A percentile compares a stretch with the other conserved stretches of the same genome.
Evolutionary conservation across 1,139 yeast genomes (phyloP).

Genomic region (Yamadazyma friedrichii): DNA sequence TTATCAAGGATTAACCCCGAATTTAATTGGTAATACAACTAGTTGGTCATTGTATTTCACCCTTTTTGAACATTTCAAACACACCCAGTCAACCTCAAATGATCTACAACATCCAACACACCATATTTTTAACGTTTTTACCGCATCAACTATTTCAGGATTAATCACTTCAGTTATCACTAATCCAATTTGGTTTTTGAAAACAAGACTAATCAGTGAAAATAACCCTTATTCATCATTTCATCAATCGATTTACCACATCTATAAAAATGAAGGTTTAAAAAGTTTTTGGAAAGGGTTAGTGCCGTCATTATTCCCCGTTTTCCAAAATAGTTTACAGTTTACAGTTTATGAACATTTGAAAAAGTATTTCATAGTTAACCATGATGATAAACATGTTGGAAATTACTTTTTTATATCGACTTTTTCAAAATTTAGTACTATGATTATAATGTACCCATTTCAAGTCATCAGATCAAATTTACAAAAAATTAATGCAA

Average conservation of each 20-base stretch:
- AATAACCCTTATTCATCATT: constrained; percentile 59
- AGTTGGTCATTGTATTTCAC: constrained; percentile 91
- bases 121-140: constrained; percentile 5
- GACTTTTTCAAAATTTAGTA: constrained; percentile 64
- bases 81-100: constrained; percentile 15
- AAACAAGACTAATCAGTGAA: constrained; percentile 79
- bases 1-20: constrained; percentile 82
- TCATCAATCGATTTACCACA: constrained; percentile 51
- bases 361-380: constrained; percentile 32
- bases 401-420: constrained; percentile 61
- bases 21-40: constrained; percentile 74
- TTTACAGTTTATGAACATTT: constrained; percentile 80
- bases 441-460: constrained; percentile 76
- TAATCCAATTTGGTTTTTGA: constrained; percentile 90
- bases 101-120: constrained; percentile 12
- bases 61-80: constrained; percentile 61
- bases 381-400: constrained; percentile 11
- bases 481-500: constrained; percentile 50
- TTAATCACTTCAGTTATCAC: constrained; percentile 70
- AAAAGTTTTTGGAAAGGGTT: constrained; percentile 80
- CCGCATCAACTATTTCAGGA: constrained; percentile 59
- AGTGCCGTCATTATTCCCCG: constrained; percentile 77
- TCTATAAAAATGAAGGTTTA: constrained; percentile 62
- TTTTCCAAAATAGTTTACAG: constrained; percentile 86
- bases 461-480: constrained; percentile 80